Conservation (phyloP, 768 basidiomycete species). For the Trametes maxima region DNA sequence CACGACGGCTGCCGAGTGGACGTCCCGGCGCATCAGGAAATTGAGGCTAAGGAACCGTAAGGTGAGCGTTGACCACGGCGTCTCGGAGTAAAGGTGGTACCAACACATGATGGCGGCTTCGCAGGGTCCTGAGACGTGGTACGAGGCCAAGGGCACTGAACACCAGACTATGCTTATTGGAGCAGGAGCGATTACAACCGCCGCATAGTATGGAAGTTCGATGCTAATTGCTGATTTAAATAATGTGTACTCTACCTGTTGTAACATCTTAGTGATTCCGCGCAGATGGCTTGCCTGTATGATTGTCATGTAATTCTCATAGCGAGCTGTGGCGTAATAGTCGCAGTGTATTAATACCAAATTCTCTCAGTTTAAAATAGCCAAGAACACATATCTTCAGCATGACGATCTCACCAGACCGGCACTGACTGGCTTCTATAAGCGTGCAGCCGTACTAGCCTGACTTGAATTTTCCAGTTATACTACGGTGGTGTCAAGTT, state of each 20-base stretch:
- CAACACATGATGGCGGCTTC: background rate
- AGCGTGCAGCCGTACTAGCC: too few species aligned
- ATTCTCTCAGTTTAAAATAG: too few species aligned
- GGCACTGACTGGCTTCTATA: background rate
- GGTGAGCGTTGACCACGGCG: conserved; percentile 17
- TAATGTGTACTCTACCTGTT: background rate
- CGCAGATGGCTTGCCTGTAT: background rate
- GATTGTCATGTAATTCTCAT: background rate
- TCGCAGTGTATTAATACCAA: too few species aligned
- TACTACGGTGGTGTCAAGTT: too few species aligned
- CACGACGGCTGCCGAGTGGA: conserved; percentile 30
- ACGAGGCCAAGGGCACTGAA: conserved; percentile 33
- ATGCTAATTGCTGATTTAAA: background rate
- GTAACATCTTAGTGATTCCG: background rate
- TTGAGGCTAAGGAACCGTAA: conserved; percentile 30
- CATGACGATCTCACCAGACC: background rate
- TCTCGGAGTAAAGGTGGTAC: background rate
- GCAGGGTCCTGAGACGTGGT: conserved; percentile 32
- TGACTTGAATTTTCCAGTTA: too few species aligned
- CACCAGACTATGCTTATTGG: conserved; percentile 20
- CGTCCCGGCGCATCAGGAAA: conserved; percentile 29
- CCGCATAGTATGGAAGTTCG: conserved; percentile 8
- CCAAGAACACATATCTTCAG: too few species aligned
- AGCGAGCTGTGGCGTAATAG: background rate
- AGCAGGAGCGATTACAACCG: conserved; percentile 3